Base-by-base conservation (phyloP, 2,329 filamentous ascomycete species). In the Microdochium nivale region DNA sequence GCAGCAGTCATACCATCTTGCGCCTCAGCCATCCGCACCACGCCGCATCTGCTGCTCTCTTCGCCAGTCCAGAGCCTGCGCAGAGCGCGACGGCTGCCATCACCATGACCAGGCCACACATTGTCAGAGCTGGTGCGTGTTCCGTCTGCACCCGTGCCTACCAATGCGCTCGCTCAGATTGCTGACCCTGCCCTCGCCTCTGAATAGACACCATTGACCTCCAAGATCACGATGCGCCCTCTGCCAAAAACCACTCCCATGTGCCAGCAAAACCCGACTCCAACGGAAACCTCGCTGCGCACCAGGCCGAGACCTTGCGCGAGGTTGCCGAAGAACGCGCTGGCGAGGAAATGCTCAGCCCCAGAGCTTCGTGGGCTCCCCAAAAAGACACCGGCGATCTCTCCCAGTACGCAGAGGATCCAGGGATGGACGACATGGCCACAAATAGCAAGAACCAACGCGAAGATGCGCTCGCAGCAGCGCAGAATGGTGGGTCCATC, bases 181-280 rank as follows among this genome's bases (percentile, higher is more conserved):
- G n/a, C 23, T 25, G n/a, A 24, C 9, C n/a, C n/a, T 49, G 21
- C 21, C 37, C 37, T 37, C 33, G 4, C 14, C 33, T 19, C 33
- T 7, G 33, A 19, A 54, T 70, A 95, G 92, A 97, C 75, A 95
- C 92, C 56, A 87, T 96, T 71, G 94, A 97, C 73, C 83, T 97
- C 50, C 94, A 97, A 78, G 83, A 90, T 70, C 87, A 84, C 64
- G 76, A 85, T 63, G 77, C 86, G 53, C 90, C 90, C 32, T 94
- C 91, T 47, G 89, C 92, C 37, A 80, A 95, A 73, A 87, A 91
- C 66, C 90, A 95, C 68, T 75, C 79, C 59, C 79, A 75, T 58
- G 70, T 76, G 56, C 53, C 76, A 73, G 53, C 70, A 76, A 60
- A 80, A 70, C 55, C 71, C 57, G 72, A 79, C 55, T 70, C 77